Evolutionary conservation across 1,284 basidiomycete genomes (phyloP), one percentile per base, ranked within the genome.

Genomic region (Ceratobasidium sp.): DNA sequence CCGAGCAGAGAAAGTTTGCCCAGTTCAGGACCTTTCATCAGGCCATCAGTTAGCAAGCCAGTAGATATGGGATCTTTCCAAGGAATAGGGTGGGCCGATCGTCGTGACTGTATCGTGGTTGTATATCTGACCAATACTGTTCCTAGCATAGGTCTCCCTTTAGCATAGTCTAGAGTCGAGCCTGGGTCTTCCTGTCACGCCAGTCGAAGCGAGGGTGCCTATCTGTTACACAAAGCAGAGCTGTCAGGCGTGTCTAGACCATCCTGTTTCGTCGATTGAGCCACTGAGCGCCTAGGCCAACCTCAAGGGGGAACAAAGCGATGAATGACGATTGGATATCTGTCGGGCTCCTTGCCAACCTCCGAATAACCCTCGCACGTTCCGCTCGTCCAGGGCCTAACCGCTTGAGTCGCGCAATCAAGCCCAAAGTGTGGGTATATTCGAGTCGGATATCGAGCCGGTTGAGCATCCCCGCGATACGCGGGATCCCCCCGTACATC

Each of bases 181-280:
- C 28, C 25, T 56, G 54, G 54, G 12, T 56, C 8, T 56, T 33
- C 11, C 28, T 53, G 49, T 21, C 54, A 54, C 53, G 53, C 53
- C 21, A 54, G 23, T 54, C 21, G 53, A 56, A 56, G 54, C 12
- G 23, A 28, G 9, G 4, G 54, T 56, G 54, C 54, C 54, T 56
- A 33, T 3, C 11, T 56, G 25, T 25, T 25, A 30, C 25, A 25
- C 48, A 51, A 21, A 23, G 48, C 48, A 51, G 23, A 23, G 48
- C 48, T 23, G 44, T 25, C 54, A 33, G 33, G 5, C 25, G n/a
- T 33, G 54, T n/a, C 54, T 56, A 30, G 54, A 33, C 54, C n/a
- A 6, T 25, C 54, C 54, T 25, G 25, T 14, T 33, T n/a, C 4
- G 8, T 6, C 14, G 28, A 14, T 56, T 25, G 25, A n/a, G 54